Base-by-base conservation (phyloP, 208 protist species). In the Naegleria gruberi region DNA sequence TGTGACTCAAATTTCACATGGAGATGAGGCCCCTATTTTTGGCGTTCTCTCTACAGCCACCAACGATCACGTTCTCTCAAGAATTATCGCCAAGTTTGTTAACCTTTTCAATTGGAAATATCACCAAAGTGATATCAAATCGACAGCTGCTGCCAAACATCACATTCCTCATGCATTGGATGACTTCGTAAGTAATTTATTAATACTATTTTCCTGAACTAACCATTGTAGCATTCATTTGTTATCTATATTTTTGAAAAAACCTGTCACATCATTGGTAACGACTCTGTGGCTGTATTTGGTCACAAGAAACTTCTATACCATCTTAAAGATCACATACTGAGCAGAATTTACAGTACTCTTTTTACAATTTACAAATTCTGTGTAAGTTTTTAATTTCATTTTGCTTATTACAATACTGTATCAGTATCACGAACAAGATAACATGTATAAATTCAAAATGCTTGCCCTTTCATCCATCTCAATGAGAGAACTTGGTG, bases 391-490 rank as follows among this genome's bases (percentile, higher is more conserved):
- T 23, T 19, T 30, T 65, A 65, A n/a, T n/a, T n/a, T n/a, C n/a
- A n/a, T n/a, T n/a, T n/a, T n/a, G n/a, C n/a, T n/a, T 55, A 15
- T 15, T 15, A 55, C 46, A 65, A 30, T n/a, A n/a, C n/a, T n/a
- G n/a, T n/a, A n/a, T 65, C 51, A 65, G 51, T 88, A 88, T 88
- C 45, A 88, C 5, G 45, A 88, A 65, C 43, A 88, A 65, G 84
- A 88, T 26, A 42, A 44, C 10, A 73, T 88, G 45, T 88, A 65
- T 65, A 34, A 42, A 65, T 88, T 65, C 34, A 88, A 88, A 65
- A 40, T 57, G 1, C 34, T 88, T 26, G 10, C 45, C 23, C 34
- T 88, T 4, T 47, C 45, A n/a, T 10, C 6, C 34, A 42, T 88
- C 0, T 51, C 43, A 30, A 65, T 88, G 26, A 12, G 43, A 88